These are phyloP conservation scores for Syncephalastrum racemosum DNA, from an alignment of 371 early-diverging fungal species.

Conservation along the genomic window DNA sequence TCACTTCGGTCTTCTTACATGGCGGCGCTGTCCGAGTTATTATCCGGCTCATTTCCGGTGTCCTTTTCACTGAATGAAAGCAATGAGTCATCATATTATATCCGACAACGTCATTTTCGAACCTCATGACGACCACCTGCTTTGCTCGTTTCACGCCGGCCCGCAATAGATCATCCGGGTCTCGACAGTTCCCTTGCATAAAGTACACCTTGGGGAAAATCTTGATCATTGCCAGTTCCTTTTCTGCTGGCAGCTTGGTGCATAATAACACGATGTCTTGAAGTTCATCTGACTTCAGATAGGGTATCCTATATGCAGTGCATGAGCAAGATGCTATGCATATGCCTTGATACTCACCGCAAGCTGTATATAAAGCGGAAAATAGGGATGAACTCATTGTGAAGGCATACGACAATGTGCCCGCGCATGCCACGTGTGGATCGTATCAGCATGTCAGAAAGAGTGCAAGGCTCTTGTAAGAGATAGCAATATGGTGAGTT, in stretches of 20 bases:
- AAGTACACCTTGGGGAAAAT: slow-evolving; percentile 56
- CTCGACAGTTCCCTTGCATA: slow-evolving; percentile 58
- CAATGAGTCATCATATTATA: background rate
- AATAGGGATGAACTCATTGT: slow-evolving; percentile 40
- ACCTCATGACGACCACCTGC: slow-evolving; percentile 61
- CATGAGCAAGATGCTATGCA: no score
- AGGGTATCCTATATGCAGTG: slow-evolving; percentile 25
- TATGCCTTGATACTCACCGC: slow-evolving; percentile 15
- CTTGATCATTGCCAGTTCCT: slow-evolving; percentile 46
- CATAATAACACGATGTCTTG: slow-evolving; percentile 58
- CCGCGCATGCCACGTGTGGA: slow-evolving; percentile 34
- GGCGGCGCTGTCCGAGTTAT: slow-evolving; percentile 46
- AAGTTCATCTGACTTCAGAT: slow-evolving; percentile 38
- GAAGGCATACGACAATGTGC: slow-evolving; percentile 49
- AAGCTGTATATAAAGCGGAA: slow-evolving; percentile 48
- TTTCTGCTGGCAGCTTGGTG: slow-evolving; percentile 33
- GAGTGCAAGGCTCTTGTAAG: slow-evolving; percentile 30
- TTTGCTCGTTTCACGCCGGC: slow-evolving; percentile 57
- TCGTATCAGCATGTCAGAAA: slow-evolving; percentile 27
- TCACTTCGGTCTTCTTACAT: slow-evolving; percentile 28
- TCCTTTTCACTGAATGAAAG: slow-evolving; percentile 35
- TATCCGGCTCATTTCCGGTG: slow-evolving; percentile 31
- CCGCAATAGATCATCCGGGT: slow-evolving; percentile 56
- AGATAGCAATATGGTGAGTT: slow-evolving; percentile 23
- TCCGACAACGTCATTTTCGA: background rate